phyloP scores from a whole-genome alignment of 352 stramenopile species.

The Peronospora belbahrii region DNA sequence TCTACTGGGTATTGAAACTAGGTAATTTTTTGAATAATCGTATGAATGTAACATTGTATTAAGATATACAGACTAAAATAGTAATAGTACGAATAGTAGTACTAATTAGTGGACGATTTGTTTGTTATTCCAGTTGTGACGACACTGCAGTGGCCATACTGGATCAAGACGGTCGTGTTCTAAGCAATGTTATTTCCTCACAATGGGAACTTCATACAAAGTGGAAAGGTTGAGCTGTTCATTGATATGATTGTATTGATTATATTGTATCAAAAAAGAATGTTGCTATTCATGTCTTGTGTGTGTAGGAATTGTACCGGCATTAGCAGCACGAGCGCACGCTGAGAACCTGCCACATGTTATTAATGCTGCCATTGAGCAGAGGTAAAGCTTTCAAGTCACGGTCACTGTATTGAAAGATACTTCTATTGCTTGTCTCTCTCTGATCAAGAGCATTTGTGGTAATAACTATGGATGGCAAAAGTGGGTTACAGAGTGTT shows the following conservation, averaged over 20 bases:
- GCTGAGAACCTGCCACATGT: conserved; percentile 93
- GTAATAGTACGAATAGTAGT: neutral
- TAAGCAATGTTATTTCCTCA: conserved; percentile 91
- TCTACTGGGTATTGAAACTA: conserved; percentile 93
- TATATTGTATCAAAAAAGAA: too few species aligned
- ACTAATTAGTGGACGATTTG: neutral
- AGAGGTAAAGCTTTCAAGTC: conserved; percentile 53
- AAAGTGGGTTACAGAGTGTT: conserved; percentile 56
- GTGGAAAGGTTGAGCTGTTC: conserved; percentile 51
- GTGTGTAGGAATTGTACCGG: conserved; percentile 90
- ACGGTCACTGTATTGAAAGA: too few species aligned
- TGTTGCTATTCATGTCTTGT: too few species aligned
- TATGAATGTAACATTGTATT: too few species aligned
- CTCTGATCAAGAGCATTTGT: too few species aligned
- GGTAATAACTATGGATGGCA: neutral
- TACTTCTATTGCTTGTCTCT: too few species aligned
- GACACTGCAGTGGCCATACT: conserved; percentile 90
- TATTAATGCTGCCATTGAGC: conserved; percentile 82
- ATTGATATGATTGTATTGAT: too few species aligned
- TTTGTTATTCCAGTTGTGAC: conserved; percentile 72
- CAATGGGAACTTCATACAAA: conserved; percentile 87
- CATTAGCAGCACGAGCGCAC: conserved; percentile 90
- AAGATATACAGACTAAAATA: too few species aligned
- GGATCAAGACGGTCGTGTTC: conserved; percentile 83
- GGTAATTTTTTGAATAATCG: conserved; percentile 7